Percentiles rank a stretch among this genome's conserved stretches.
phyloP scores from a whole-genome alignment of 2,329 filamentous ascomycete species.

The Sclerotinia trifoliorum region DNA sequence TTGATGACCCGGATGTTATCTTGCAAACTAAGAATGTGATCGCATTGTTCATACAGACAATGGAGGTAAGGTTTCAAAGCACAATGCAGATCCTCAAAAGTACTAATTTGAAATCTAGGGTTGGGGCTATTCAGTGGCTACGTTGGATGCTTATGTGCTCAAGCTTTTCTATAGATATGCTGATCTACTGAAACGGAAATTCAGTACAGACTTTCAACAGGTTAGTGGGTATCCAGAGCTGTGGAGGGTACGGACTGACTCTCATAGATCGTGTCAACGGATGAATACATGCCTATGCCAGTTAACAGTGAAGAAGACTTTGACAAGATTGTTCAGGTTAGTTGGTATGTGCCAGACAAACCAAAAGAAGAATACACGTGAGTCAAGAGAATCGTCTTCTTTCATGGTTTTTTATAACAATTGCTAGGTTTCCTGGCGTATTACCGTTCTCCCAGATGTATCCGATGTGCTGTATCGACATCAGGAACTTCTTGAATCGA shows the following conservation, averaged over 20 bases:
- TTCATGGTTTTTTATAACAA: not conserved
- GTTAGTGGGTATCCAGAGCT: slow-evolving; percentile 44
- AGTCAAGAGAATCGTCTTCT: not conserved
- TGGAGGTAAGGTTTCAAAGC: slow-evolving; percentile 65
- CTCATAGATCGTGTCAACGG: slow-evolving; percentile 71
- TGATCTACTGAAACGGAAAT: slow-evolving; percentile 82
- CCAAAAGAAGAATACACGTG: slow-evolving; percentile 70
- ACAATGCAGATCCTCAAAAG: not conserved
- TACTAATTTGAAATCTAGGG: slow-evolving; percentile 51
- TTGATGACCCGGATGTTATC: slow-evolving; percentile 85
- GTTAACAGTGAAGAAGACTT: slow-evolving; percentile 90
- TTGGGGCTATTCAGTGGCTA: slow-evolving; percentile 83
- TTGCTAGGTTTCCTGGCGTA: slow-evolving; percentile 79
- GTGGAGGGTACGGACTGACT: slow-evolving; percentile 23
- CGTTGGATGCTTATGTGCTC: slow-evolving; percentile 82
- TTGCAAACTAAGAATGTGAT: slow-evolving; percentile 94
- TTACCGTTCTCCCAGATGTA: slow-evolving; percentile 99
- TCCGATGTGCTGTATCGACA: slow-evolving; percentile 95
- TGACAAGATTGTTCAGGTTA: slow-evolving; percentile 92
- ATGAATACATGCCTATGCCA: slow-evolving; percentile 99
- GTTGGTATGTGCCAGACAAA: slow-evolving; percentile 90
- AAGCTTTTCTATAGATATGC: slow-evolving; percentile 87
- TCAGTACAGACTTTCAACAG: slow-evolving; percentile 95
- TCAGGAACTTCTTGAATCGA: slow-evolving; percentile 94
- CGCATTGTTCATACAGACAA: slow-evolving; percentile 93